Conservation (phyloP, 371 early-diverging fungal species). For the Batrachochytrium dendrobatidis region DNA sequence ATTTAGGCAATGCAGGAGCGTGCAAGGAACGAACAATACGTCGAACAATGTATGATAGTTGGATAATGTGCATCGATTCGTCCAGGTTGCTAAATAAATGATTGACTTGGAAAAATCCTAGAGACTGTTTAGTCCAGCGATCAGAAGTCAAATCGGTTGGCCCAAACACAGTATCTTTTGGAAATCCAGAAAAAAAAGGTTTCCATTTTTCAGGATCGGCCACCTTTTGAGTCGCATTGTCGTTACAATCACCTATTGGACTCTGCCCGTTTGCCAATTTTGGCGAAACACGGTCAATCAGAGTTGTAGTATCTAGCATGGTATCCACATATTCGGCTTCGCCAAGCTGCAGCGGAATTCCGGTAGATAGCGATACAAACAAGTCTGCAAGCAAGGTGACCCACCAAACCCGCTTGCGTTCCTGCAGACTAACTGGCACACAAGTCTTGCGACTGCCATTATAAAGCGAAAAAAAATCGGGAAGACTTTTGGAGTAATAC, state of each 20-base stretch:
- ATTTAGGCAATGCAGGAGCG: background rate
- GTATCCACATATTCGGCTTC: conserved; percentile 15
- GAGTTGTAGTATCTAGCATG: conserved; percentile 1
- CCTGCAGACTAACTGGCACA: conserved; percentile 1
- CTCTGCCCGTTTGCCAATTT: conserved; percentile 9
- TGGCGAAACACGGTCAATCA: conserved; percentile 6
- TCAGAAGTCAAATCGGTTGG: conserved; percentile 10
- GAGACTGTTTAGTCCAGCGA: conserved; percentile 12
- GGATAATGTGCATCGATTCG: conserved; percentile 11
- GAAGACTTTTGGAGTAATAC: background rate
- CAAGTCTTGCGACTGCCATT: conserved; percentile 13
- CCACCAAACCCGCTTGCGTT: conserved; percentile 23
- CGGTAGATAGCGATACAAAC: conserved; percentile 11
- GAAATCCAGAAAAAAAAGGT: conserved; percentile 17
- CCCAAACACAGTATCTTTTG: conserved; percentile 16
- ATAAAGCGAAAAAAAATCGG: conserved; percentile 18
- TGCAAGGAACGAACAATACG: conserved; percentile 11
- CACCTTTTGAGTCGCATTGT: background rate
- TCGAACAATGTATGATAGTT: conserved; percentile 16
- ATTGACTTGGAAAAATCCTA: conserved; percentile 11
- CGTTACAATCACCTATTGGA: conserved; percentile 1
- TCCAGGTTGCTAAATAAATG: conserved; percentile 13
- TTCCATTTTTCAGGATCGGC: conserved; percentile 14
- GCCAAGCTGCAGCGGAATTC: conserved; percentile 12
- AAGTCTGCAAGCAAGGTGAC: conserved; percentile 12